A percentile compares a stretch with the other conserved stretches of the same genome.
phyloP scores from a whole-genome alignment of 2,329 filamentous ascomycete species.

The Septoria linicola region DNA sequence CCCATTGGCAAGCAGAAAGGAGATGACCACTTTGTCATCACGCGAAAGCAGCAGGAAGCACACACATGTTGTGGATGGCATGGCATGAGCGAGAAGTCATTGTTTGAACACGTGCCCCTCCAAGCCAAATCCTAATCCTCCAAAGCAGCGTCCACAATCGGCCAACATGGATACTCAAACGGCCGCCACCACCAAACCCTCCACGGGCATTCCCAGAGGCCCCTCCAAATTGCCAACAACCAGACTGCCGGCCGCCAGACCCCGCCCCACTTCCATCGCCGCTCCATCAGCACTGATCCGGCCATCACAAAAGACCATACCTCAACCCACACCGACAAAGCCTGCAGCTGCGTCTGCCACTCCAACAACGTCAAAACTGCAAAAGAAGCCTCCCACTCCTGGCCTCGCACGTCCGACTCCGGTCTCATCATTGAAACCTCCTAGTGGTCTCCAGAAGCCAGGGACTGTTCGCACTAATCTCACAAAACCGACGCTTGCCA shows the following conservation, averaged over 20 bases:
- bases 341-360: conserved; percentile 1
- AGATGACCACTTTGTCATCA: too few relatives aligned
- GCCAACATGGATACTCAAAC: background rate
- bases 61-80: too few relatives aligned
- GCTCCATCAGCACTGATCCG: background rate
- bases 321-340: background rate
- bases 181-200: background rate
- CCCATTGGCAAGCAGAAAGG: background rate
- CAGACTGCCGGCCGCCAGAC: conserved; percentile 5
- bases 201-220: conserved; percentile 11
- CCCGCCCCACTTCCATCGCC: conserved; percentile 1
- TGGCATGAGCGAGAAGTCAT: too few relatives aligned
- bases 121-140: too few relatives aligned
- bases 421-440: conserved; percentile 4
- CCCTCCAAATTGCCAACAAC: conserved; percentile 10
- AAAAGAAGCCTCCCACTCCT: background rate
- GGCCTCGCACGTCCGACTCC: conserved; percentile 10
- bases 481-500: conserved; percentile 8
- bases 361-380: background rate
- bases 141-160: too few relatives aligned
- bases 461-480: background rate
- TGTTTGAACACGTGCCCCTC: too few relatives aligned
- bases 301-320: background rate
- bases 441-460: conserved; percentile 5
- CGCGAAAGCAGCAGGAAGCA: background rate